Conservation (phyloP, 805 yeast species). For the Saccharomycopsis vini region DNA sequence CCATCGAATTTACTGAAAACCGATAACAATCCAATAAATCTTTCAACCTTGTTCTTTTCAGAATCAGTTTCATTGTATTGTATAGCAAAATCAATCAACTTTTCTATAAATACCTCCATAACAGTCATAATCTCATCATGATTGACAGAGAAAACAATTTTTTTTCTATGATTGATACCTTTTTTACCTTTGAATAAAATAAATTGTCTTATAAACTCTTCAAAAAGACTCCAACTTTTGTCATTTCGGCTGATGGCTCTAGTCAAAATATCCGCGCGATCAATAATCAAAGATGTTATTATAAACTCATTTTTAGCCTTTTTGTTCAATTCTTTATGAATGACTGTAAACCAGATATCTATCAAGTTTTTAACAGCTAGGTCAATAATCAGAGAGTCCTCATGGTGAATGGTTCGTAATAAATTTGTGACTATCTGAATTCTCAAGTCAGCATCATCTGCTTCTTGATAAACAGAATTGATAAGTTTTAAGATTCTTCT, state of each 20-base stretch:
- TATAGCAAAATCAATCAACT: conserved; percentile 30
- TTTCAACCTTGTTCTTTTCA: conserved; percentile 25
- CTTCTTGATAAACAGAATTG: conserved; percentile 35
- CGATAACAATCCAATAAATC: conserved; percentile 42
- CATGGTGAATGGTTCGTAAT: conserved; percentile 55
- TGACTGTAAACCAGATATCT: conserved; percentile 30
- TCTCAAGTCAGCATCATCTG: conserved; percentile 27
- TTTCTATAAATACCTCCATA: conserved; percentile 27
- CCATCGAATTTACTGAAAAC: conserved; percentile 46
- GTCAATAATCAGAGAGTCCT: conserved; percentile 48
- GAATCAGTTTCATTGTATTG: conserved; percentile 25
- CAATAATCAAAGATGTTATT: conserved; percentile 15
- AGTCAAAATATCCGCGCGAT: conserved; percentile 29
- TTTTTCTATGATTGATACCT: conserved; percentile 8
- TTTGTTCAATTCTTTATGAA: conserved; percentile 13
- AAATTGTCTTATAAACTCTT: conserved; percentile 37
- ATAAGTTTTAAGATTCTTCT: conserved; percentile 50
- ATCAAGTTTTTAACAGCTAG: conserved; percentile 31
- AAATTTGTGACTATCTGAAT: conserved; percentile 42
- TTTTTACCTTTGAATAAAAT: conserved; percentile 27
- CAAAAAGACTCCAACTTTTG: conserved; percentile 36
- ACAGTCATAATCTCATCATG: conserved; percentile 21
- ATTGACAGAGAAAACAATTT: conserved; percentile 4
- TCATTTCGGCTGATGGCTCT: conserved; percentile 31
- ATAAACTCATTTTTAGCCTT: conserved; percentile 5